Evolutionary conservation across 2,329 filamentous ascomycete species (phyloP).

Genomic region (Fusarium udum): DNA sequence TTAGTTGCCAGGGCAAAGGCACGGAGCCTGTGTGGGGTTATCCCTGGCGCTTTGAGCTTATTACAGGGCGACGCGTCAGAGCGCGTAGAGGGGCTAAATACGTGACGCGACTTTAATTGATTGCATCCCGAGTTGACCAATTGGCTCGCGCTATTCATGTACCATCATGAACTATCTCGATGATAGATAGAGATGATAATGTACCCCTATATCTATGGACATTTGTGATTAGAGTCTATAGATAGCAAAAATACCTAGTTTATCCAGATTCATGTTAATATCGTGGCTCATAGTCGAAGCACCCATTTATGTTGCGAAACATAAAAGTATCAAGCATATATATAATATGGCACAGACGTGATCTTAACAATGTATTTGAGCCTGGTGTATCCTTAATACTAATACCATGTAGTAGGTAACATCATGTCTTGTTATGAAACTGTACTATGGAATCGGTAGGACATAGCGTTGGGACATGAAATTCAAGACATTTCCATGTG

Average conservation of each 20-base stretch:
- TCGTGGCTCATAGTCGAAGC: background rate
- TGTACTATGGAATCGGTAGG: background rate
- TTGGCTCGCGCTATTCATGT: background rate
- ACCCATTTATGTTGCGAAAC: background rate
- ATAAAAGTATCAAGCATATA: background rate
- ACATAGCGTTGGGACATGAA: background rate
- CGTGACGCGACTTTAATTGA: constrained; percentile 53
- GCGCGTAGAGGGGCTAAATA: constrained; percentile 46
- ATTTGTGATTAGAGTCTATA: background rate
- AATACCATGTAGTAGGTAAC: background rate
- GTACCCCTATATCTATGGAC: background rate
- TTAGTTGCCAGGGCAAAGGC: constrained; percentile 36
- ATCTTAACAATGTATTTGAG: background rate
- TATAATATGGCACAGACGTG: background rate
- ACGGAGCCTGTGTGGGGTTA: constrained; percentile 27
- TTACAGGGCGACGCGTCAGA: constrained; percentile 40
- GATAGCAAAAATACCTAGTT: too few species aligned
- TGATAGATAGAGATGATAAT: background rate
- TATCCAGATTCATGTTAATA: background rate
- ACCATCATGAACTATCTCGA: background rate
- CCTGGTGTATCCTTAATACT: background rate
- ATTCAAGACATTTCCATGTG: background rate
- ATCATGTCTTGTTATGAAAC: too few species aligned
- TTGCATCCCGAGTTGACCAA: constrained; percentile 41
- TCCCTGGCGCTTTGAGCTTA: background rate